Evolutionary conservation across 1,139 yeast genomes (phyloP), one percentile per base, ranked within the genome.

Genomic region (Magnusiomyces magnusii): DNA sequence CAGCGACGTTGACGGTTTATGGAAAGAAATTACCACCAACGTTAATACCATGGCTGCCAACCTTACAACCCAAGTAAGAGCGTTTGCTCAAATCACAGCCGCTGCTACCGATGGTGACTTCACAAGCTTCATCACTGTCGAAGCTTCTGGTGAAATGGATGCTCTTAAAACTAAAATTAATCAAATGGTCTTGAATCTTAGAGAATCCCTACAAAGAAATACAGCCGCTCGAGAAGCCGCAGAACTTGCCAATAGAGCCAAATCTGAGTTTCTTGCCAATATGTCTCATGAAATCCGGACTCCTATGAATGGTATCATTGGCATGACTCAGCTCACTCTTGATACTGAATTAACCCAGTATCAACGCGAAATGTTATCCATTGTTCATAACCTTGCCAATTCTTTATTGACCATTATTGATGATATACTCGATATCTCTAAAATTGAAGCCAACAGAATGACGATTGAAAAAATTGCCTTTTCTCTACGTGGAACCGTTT

Each of bases 221-320:
- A 88, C 96, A 0, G 95, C 93, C 9, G 96, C 96, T 0, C 83
- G 96, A 74, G 96, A 89, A 73, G 96, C 96, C 47, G 96, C 96
- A 51, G 96, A 89, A 69, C 78, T 87, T 68, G 96, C 96, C 10
- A 89, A 89, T 71, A 80, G 88, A 67, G 91, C 96, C n/a, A 89
- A 89, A 73, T 87, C 95, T 3, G 96, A 89, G 71, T 89, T 89
- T 70, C 79, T 89, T 74, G 96, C 95, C 47, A 89, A 89, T 68
- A 89, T 89, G 85, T 88, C 96, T 2, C 96, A 89, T 75, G 96
- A 89, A 73, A 87, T 89, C 67, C 80, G 96, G 72, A 89, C 96
- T 3, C 96, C 96, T 27, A 86, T 89, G 81, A 89, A 89, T 71
- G 96, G 96, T 76, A 89, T 89, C 57, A 86, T 89, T 68, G 96